These are phyloP conservation scores for Starmerella kuoi DNA, from an alignment of 805 yeast species.

Conservation along the genomic window DNA sequence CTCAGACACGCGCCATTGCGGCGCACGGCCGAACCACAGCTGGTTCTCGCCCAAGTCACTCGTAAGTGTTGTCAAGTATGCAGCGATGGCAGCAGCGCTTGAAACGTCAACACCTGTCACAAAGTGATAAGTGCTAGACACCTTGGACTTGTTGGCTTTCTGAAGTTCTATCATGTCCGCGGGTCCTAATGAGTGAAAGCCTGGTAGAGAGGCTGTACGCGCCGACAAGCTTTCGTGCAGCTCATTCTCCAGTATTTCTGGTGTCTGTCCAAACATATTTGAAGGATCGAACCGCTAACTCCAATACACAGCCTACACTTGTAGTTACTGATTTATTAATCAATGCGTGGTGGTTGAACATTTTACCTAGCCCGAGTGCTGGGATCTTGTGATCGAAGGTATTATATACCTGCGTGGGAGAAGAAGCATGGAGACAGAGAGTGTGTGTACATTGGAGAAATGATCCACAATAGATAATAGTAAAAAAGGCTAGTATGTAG, in stretches of 20 bases:
- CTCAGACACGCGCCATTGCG: conserved; percentile 33
- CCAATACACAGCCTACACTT: too few relatives aligned
- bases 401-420: too few relatives aligned
- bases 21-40: conserved; percentile 58
- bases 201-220: conserved; percentile 35
- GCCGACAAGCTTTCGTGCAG: conserved; percentile 42
- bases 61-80: conserved; percentile 41
- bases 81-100: conserved; percentile 42
- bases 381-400: neutral
- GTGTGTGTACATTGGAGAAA: too few relatives aligned
- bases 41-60: conserved; percentile 41
- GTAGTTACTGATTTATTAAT: too few relatives aligned
- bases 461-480: too few relatives aligned
- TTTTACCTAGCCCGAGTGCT: too few relatives aligned
- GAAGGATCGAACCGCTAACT: too few relatives aligned
- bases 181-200: conserved; percentile 52
- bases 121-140: conserved; percentile 43
- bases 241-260: conserved; percentile 32
- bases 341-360: too few relatives aligned
- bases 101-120: conserved; percentile 44
- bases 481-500: too few relatives aligned
- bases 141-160: conserved; percentile 34
- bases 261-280: conserved; percentile 19
- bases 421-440: too few relatives aligned
- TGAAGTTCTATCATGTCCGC: conserved; percentile 54